Evolutionary conservation across 2,329 filamentous ascomycete species (phyloP).

Genomic region (Colletotrichum sp.): DNA sequence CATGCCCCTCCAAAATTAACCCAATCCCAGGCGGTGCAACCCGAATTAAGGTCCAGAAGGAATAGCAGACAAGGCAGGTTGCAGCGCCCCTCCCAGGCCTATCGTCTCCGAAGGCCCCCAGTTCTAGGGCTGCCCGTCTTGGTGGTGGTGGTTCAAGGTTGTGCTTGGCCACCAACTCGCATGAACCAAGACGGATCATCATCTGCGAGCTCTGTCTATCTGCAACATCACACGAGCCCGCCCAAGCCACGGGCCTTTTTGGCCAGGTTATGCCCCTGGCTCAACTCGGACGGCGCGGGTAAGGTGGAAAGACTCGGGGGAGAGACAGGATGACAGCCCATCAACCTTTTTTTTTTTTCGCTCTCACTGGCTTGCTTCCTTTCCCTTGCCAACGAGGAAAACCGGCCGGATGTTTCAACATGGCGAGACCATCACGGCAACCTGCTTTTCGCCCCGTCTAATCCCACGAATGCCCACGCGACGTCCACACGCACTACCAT

Average conservation of each 20-base stretch:
- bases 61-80: background rate
- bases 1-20: constrained; percentile 9
- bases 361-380: background rate
- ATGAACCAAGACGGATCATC: constrained; percentile 16
- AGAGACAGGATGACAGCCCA: constrained; percentile 3
- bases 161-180: background rate
- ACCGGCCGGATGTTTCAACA: background rate
- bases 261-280: background rate
- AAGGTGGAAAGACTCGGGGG: background rate
- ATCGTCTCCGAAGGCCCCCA: background rate
- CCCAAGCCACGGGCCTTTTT: background rate
- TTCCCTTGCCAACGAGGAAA: background rate
- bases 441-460: background rate
- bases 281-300: background rate
- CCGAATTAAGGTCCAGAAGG: background rate
- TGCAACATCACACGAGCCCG: constrained; percentile 9
- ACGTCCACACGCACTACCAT: background rate
- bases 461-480: background rate
- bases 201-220: constrained; percentile 8
- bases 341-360: background rate
- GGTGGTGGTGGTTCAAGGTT: background rate
- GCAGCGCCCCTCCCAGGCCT: background rate
- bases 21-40: background rate
- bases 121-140: background rate
- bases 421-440: background rate